These are phyloP conservation scores for Aspergillus bridgeri DNA, from an alignment of 495 filamentous ascomycete species.

Conservation along the genomic window DNA sequence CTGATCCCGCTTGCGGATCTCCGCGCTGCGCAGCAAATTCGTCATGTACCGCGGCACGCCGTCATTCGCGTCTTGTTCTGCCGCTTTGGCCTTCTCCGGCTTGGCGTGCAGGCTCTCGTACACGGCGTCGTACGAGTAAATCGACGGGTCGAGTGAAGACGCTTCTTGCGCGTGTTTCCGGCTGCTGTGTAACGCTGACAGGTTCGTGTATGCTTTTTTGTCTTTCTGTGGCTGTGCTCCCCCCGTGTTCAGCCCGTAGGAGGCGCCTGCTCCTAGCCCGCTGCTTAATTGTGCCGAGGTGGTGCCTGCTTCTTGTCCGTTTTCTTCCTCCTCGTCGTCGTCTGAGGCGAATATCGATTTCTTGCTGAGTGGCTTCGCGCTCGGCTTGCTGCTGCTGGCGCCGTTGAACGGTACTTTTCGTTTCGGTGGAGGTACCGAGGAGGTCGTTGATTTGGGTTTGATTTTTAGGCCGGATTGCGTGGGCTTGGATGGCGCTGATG, in stretches of 20 bases:
- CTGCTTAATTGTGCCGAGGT: constrained; percentile 8
- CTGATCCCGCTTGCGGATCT: constrained; percentile 83
- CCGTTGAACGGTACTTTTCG: constrained; percentile 29
- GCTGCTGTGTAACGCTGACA: constrained; percentile 48
- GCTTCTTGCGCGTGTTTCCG: constrained; percentile 46
- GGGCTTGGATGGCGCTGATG: constrained; percentile 16
- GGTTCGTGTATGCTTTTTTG: constrained; percentile 40
- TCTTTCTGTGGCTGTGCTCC: constrained; percentile 1
- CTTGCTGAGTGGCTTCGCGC: constrained; percentile 29
- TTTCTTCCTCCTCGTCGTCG: constrained; percentile 34
- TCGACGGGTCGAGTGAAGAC: constrained; percentile 46
- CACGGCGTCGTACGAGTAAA: constrained; percentile 56
- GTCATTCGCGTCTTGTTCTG: constrained; percentile 9
- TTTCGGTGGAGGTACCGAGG: constrained; percentile 29
- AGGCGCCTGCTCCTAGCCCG: background rate
- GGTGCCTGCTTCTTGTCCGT: constrained; percentile 15
- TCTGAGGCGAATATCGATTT: constrained; percentile 42
- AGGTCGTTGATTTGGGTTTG: constrained; percentile 11
- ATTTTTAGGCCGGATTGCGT: background rate
- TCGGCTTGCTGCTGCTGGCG: constrained; percentile 24
- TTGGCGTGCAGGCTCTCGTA: constrained; percentile 52
- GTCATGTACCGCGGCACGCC: constrained; percentile 76
- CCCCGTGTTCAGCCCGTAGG: constrained; percentile 5
- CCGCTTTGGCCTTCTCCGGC: constrained; percentile 23
- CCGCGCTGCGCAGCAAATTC: constrained; percentile 72